Evolutionary conservation across 2,329 filamentous ascomycete species (phyloP).

Genomic region (Biscogniauxia marginata): DNA sequence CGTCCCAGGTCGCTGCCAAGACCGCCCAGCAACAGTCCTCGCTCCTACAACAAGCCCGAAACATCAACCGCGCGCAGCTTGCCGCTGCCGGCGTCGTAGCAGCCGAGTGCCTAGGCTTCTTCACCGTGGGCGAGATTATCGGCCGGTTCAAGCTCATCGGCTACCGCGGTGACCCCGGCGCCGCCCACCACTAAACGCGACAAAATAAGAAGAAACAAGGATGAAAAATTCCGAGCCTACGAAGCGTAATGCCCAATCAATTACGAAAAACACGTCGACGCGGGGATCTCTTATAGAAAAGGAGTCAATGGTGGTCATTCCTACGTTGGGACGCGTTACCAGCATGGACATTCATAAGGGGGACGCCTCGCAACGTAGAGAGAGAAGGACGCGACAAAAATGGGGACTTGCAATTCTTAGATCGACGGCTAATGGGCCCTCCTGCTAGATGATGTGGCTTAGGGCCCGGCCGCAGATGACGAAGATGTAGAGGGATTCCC

Average conservation of each 20-base stretch:
- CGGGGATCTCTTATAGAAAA: too few species aligned
- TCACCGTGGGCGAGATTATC: slow-evolving; percentile 96
- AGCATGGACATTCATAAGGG: too few species aligned
- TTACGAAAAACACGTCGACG: neutral
- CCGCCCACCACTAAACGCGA: slow-evolving; percentile 55
- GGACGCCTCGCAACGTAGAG: neutral
- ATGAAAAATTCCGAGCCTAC: slow-evolving; percentile 6
- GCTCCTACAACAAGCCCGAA: slow-evolving; percentile 54
- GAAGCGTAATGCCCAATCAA: slow-evolving; percentile 1
- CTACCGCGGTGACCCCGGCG: slow-evolving; percentile 70
- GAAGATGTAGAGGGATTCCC: neutral
- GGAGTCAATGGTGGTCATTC: too few species aligned
- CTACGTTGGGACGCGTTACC: too few species aligned
- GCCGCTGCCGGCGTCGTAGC: slow-evolving; percentile 71
- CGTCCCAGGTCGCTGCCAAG: slow-evolving; percentile 44
- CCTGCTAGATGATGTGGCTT: too few species aligned
- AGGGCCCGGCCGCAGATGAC: neutral
- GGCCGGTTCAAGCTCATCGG: slow-evolving; percentile 93
- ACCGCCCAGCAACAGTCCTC: slow-evolving; percentile 44
- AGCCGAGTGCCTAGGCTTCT: slow-evolving; percentile 92
- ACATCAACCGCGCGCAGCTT: slow-evolving; percentile 69
- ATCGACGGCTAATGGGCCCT: neutral
- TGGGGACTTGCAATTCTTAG: neutral
- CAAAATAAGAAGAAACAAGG: neutral
- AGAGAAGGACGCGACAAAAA: neutral